Conservation (phyloP, 805 yeast genomes). For the Myxozyma monticola region DNA sequence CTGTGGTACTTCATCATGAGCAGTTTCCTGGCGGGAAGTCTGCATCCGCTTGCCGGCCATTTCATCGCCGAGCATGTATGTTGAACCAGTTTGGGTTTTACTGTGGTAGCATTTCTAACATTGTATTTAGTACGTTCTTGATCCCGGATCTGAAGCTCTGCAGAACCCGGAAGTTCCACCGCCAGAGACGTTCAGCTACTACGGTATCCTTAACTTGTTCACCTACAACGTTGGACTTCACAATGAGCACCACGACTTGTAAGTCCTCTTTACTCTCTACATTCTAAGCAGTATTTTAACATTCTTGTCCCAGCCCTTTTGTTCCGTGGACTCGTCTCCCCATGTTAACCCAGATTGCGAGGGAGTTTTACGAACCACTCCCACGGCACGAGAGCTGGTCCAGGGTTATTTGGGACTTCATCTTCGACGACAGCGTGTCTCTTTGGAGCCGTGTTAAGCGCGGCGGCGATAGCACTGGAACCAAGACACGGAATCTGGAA, state of each 20-base stretch:
- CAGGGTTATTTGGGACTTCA: slow-evolving; percentile 70
- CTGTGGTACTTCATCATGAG: slow-evolving; percentile 68
- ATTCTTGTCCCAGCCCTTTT: slow-evolving; percentile 63
- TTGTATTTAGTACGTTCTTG: slow-evolving; percentile 43
- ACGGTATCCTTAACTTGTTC: slow-evolving; percentile 71
- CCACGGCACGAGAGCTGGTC: slow-evolving; percentile 80
- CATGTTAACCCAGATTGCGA: slow-evolving; percentile 61
- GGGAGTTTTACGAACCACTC: slow-evolving; percentile 77
- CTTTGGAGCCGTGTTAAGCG: slow-evolving; percentile 84
- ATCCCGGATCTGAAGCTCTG: slow-evolving; percentile 33
- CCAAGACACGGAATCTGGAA: background rate
- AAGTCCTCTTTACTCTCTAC: background rate
- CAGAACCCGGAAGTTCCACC: slow-evolving; percentile 40
- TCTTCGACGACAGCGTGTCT: slow-evolving; percentile 63
- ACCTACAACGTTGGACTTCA: slow-evolving; percentile 95
- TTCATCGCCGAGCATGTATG: slow-evolving; percentile 82
- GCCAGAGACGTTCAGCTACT: slow-evolving; percentile 88
- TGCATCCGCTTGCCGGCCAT: slow-evolving; percentile 94
- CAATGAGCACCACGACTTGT: slow-evolving; percentile 90
- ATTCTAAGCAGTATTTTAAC: background rate
- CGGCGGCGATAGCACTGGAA: slow-evolving; percentile 30
- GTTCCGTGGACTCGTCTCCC: slow-evolving; percentile 86
- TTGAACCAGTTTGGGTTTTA: background rate
- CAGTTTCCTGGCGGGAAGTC: slow-evolving; percentile 84
- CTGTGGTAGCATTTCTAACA: background rate